Conservation (phyloP, 2,329 filamentous ascomycete species). For the Epichloe festucae region DNA sequence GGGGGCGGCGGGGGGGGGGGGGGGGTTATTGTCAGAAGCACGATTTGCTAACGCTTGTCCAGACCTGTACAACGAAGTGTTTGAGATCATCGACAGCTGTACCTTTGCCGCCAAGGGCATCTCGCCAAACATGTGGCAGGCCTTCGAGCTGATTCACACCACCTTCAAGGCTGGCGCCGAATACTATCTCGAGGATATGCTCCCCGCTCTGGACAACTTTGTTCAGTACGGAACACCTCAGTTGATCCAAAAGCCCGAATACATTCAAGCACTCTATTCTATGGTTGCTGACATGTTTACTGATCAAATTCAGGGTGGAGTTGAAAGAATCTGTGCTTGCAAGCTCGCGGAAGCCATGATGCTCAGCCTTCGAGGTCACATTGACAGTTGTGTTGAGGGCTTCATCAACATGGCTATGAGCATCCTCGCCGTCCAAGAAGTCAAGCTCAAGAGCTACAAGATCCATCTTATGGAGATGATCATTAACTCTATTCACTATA, state of each 20-base stretch:
- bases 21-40: neutral
- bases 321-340: slow-evolving; percentile 93
- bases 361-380: slow-evolving; percentile 79
- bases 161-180: slow-evolving; percentile 97
- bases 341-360: slow-evolving; percentile 96
- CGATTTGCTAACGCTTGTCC: neutral
- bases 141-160: slow-evolving; percentile 90
- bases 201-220: slow-evolving; percentile 94
- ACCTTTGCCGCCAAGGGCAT: slow-evolving; percentile 96
- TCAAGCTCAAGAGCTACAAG: slow-evolving; percentile 84
- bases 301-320: slow-evolving; percentile 81
- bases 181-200: slow-evolving; percentile 96
- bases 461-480: slow-evolving; percentile 98
- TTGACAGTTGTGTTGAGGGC: slow-evolving; percentile 76
- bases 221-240: slow-evolving; percentile 80
- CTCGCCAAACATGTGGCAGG: slow-evolving; percentile 95
- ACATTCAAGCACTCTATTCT: slow-evolving; percentile 75
- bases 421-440: slow-evolving; percentile 59
- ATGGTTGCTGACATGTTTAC: slow-evolving; percentile 95
- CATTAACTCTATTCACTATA: slow-evolving; percentile 97
- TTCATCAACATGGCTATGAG: slow-evolving; percentile 86
- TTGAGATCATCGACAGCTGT: slow-evolving; percentile 98
- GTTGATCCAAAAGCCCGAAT: slow-evolving; percentile 70
- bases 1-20: no score
- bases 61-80: slow-evolving; percentile 96